Conservation (phyloP, 1,284 basidiomycete genomes). For the Pulveroboletus sp. region DNA sequence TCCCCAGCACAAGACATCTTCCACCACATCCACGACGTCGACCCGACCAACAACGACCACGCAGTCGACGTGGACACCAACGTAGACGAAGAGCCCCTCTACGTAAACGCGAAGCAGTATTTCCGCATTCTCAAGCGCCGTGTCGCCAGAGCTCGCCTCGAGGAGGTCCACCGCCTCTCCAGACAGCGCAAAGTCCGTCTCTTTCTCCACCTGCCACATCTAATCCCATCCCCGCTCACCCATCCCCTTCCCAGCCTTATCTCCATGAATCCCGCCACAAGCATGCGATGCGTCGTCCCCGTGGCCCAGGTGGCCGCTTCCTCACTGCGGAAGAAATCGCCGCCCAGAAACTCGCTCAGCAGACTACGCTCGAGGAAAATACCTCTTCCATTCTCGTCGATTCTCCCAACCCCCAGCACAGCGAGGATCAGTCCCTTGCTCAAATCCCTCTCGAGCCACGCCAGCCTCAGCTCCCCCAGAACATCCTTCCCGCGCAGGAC, state of each 20-base stretch:
- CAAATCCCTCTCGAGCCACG: constrained; percentile 12
- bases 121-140: constrained; percentile 94
- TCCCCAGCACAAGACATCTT: constrained; percentile 36
- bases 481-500: constrained; percentile 25
- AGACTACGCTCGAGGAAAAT: constrained; percentile 21
- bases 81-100: constrained; percentile 91
- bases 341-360: constrained; percentile 58
- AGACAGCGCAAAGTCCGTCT: constrained; percentile 81
- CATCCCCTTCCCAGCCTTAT: constrained; percentile 69
- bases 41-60: constrained; percentile 18
- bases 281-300: constrained; percentile 94
- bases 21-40: constrained; percentile 35
- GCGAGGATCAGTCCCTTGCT: constrained; percentile 12
- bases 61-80: constrained; percentile 25
- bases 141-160: constrained; percentile 82
- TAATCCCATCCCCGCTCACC: constrained; percentile 5
- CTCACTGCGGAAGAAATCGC: constrained; percentile 94
- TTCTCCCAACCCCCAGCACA: constrained; percentile 6
- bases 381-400: constrained; percentile 15
- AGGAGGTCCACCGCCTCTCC: constrained; percentile 90
- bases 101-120: constrained; percentile 98
- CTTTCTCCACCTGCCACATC: background rate
- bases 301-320: constrained; percentile 96
- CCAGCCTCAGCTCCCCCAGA: constrained; percentile 23
- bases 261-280: constrained; percentile 97